A percentile compares a stretch with the other conserved stretches of the same genome.
Conservation (phyloP, 1,284 basidiomycete genomes). For the Serendipita sp. region DNA sequence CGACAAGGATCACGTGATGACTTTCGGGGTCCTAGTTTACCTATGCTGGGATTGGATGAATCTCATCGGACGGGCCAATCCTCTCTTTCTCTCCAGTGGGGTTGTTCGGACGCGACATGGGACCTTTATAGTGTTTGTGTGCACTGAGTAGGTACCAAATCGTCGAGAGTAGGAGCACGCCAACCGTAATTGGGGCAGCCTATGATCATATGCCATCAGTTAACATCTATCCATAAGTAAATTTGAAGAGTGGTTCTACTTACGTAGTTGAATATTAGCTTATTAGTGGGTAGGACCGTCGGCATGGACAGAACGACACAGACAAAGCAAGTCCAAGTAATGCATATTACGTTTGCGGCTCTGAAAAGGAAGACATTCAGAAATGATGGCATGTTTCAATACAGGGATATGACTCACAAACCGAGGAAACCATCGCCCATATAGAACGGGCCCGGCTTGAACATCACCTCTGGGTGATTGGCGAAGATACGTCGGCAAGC, state of each 20-base stretch:
- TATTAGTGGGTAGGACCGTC: slow-evolving; percentile 52
- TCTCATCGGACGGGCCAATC: too few relatives aligned
- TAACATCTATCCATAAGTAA: slow-evolving; percentile 27
- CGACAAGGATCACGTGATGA: too few relatives aligned
- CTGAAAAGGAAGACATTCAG: slow-evolving; percentile 32
- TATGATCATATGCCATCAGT: slow-evolving; percentile 13
- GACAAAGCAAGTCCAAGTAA: slow-evolving; percentile 56
- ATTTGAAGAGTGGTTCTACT: slow-evolving; percentile 28
- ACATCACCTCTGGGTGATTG: slow-evolving; percentile 71
- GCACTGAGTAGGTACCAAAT: slow-evolving; percentile 28
- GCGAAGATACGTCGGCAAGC: slow-evolving; percentile 47
- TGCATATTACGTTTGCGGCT: slow-evolving; percentile 50
- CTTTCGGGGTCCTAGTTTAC: too few relatives aligned
- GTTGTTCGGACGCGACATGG: slow-evolving; percentile 12
- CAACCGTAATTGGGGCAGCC: slow-evolving; percentile 22
- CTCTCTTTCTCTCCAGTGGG: too few relatives aligned
- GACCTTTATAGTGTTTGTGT: slow-evolving; percentile 28
- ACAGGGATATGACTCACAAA: background rate
- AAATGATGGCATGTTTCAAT: background rate
- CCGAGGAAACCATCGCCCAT: slow-evolving; percentile 47
- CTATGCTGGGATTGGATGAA: too few relatives aligned
- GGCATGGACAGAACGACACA: slow-evolving; percentile 62
- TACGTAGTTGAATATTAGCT: slow-evolving; percentile 15
- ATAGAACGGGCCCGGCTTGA: slow-evolving; percentile 81
- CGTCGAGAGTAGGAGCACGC: slow-evolving; percentile 24